phyloP scores from a whole-genome alignment of 2,329 filamentous ascomycete genomes.

The Aspergillus sp. region DNA sequence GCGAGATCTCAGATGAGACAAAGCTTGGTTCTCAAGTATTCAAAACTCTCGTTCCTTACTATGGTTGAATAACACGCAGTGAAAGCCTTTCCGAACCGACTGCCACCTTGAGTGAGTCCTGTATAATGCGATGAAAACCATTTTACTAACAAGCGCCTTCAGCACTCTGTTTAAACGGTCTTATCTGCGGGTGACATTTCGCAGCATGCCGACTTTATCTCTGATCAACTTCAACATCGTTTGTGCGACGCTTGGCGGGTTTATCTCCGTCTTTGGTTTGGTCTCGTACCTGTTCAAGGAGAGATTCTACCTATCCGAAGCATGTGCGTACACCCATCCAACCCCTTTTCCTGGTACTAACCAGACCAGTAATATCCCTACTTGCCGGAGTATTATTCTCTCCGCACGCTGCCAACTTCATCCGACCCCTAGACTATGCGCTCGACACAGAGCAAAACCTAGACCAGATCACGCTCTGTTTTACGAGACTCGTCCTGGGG shows the following conservation, averaged over 20 bases:
- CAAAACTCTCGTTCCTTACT: conserved; percentile 15
- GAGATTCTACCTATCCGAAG: conserved; percentile 86
- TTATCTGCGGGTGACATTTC: background rate
- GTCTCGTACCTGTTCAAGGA: conserved; percentile 90
- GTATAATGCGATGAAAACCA: background rate
- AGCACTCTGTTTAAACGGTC: background rate
- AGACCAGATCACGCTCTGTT: conserved; percentile 74
- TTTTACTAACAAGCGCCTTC: background rate
- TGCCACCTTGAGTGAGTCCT: background rate
- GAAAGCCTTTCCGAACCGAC: background rate
- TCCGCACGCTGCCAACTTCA: conserved; percentile 72
- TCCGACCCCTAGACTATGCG: conserved; percentile 75
- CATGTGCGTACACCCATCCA: conserved; percentile 58
- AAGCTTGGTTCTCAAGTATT: background rate
- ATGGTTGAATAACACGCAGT: conserved; percentile 42
- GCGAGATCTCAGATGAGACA: conserved; percentile 18
- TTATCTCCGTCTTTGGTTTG: conserved; percentile 84
- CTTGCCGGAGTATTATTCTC: conserved; percentile 77
- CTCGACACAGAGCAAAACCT: conserved; percentile 57
- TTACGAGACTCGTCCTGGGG: conserved; percentile 81
- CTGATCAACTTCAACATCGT: conserved; percentile 81
- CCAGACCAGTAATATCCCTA: conserved; percentile 71
- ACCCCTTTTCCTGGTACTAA: background rate
- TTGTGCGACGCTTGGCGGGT: conserved; percentile 77
- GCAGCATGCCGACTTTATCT: conserved; percentile 60